phyloP scores from a whole-genome alignment of 208 protist genomes.

The Phytomonas francai region DNA sequence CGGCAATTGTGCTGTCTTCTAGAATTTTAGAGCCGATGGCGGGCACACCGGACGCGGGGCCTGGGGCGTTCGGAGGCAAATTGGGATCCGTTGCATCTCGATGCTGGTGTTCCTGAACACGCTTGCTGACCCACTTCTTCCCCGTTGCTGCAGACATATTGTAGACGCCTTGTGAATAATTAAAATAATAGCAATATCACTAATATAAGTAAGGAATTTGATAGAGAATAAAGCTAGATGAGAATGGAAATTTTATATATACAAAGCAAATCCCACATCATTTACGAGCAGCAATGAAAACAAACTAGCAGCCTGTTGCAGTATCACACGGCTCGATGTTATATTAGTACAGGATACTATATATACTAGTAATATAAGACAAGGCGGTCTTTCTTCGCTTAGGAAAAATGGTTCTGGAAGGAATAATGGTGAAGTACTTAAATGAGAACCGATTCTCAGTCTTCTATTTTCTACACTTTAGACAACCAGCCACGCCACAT shows the following conservation, averaged over 20 bases:
- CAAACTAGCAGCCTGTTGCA: neutral
- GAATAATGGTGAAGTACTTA: neutral
- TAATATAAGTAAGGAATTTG: neutral
- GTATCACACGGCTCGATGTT: neutral
- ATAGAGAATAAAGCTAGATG: neutral
- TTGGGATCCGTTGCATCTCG: neutral
- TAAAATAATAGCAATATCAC: constrained; percentile 2
- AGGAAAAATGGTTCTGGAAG: neutral
- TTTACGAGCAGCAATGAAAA: neutral
- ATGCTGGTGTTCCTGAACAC: constrained; percentile 26
- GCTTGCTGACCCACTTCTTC: constrained; percentile 24
- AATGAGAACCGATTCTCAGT: neutral
- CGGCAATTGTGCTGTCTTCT: constrained; percentile 44
- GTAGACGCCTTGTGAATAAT: neutral
- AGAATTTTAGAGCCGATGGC: constrained; percentile 29
- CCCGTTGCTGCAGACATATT: neutral
- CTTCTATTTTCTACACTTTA: constrained; percentile 22
- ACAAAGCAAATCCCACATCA: neutral
- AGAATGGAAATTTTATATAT: neutral
- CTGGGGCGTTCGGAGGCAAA: constrained; percentile 3
- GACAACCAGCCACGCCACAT: constrained; percentile 65
- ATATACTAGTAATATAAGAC: neutral
- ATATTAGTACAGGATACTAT: neutral
- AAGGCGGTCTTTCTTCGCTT: neutral
- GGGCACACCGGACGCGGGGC: constrained; percentile 13